Percentiles rank a stretch among this genome's conserved stretches.
These are phyloP conservation scores for Rhinocladiella similis DNA, from an alignment of 2,329 filamentous ascomycete species.

Conservation along the genomic window DNA sequence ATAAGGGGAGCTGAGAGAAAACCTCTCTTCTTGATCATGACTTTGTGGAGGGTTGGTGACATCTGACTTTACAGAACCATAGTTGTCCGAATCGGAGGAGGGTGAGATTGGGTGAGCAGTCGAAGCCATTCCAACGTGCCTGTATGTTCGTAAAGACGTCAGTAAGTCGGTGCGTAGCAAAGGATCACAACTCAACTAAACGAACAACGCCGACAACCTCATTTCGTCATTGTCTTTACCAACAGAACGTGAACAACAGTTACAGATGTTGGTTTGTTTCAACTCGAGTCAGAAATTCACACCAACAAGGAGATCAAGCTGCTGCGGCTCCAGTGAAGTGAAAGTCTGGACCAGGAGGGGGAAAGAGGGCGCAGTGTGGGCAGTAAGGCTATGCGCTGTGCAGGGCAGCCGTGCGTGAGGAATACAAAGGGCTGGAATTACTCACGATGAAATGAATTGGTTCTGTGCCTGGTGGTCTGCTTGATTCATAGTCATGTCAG, in stretches of 20 bases:
- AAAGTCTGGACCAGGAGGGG: no score
- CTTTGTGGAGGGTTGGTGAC: not conserved
- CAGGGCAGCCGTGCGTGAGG: no score
- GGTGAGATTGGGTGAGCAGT: not conserved
- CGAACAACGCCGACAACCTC: no score
- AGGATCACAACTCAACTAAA: not conserved
- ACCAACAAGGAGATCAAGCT: no score
- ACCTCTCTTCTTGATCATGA: not conserved
- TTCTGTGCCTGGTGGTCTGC: not conserved
- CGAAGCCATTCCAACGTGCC: not conserved
- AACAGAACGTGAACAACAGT: no score
- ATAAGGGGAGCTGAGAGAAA: not conserved
- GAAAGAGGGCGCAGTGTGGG: no score
- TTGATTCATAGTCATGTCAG: not conserved
- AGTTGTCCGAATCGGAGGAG: not conserved
- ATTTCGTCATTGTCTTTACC: no score
- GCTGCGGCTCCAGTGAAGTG: no score
- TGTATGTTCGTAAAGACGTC: not conserved
- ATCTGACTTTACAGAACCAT: not conserved
- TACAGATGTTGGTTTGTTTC: no score
- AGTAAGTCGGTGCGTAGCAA: not conserved
- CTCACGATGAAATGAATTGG: not conserved
- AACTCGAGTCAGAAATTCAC: no score
- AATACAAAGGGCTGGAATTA: not conserved
- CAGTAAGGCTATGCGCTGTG: no score